Evolutionary conservation across 2,329 filamentous ascomycete species (phyloP).

Genomic region (Orbilia quercus): DNA sequence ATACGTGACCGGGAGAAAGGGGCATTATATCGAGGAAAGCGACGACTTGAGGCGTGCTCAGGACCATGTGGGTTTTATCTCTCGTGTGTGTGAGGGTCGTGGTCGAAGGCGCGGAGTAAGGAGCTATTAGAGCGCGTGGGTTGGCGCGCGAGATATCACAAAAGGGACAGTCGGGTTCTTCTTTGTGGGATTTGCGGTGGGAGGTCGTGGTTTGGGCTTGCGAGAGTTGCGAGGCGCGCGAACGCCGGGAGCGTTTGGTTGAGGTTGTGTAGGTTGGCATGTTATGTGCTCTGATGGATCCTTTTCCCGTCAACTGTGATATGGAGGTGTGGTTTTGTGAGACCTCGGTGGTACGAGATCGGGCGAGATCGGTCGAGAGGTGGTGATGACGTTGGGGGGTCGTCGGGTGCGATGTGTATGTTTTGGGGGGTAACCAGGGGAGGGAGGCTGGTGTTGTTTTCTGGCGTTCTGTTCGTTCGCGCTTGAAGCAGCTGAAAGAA

Average conservation of each 20-base stretch:
- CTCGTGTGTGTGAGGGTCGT: constrained; percentile 39
- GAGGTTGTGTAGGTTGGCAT: constrained; percentile 43
- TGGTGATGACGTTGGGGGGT: constrained; percentile 6
- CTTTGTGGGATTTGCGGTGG: constrained; percentile 4
- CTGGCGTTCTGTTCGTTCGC: constrained; percentile 8
- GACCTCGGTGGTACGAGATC: not conserved
- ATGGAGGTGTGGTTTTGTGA: not conserved
- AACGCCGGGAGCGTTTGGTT: constrained; percentile 39
- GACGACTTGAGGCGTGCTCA: constrained; percentile 80
- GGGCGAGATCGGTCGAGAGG: not conserved
- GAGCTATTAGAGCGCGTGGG: constrained; percentile 40
- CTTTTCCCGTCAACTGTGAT: not conserved
- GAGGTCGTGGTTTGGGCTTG: no score
- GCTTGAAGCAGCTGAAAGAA: constrained; percentile 9
- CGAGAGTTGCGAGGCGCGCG: constrained; percentile 21
- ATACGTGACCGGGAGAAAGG: constrained; percentile 81
- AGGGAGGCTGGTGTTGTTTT: not conserved
- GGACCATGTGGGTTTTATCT: constrained; percentile 72
- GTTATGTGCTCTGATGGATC: not conserved
- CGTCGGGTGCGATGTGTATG: no score
- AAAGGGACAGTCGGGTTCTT: constrained; percentile 70
- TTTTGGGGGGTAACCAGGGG: constrained; percentile 9
- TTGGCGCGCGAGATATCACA: constrained; percentile 70
- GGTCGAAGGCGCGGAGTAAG: constrained; percentile 43
- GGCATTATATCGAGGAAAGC: constrained; percentile 96